phyloP scores from a whole-genome alignment of 75 land plant species.

The Picea glauca region DNA sequence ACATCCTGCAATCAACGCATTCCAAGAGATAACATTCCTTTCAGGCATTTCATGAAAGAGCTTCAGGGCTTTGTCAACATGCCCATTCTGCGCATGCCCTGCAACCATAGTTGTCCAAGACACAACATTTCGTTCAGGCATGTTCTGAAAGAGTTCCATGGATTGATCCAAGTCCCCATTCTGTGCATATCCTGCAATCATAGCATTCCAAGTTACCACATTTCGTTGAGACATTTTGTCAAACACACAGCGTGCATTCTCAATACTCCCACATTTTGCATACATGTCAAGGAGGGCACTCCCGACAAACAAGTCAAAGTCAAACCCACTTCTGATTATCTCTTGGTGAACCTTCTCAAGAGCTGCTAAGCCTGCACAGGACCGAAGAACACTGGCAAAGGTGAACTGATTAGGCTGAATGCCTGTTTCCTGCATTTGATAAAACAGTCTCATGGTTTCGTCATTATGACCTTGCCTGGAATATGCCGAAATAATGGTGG shows the following conservation, averaged over 20 bases:
- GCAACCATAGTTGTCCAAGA: conserved; percentile 7
- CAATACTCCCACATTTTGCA: neutral
- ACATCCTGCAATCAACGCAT: conserved; percentile 32
- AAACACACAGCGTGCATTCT: neutral
- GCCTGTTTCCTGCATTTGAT: conserved; percentile 16
- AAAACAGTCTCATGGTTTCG: conserved; percentile 22
- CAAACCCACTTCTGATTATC: conserved; percentile 16
- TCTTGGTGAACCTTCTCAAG: conserved; percentile 18
- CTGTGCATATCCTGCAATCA: conserved; percentile 1
- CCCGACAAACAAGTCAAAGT: conserved; percentile 13
- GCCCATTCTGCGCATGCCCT: neutral
- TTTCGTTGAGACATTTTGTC: neutral
- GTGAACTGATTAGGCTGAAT: conserved; percentile 14
- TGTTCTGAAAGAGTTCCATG: neutral
- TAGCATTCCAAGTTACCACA: conserved; percentile 1
- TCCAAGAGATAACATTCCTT: conserved; percentile 53
- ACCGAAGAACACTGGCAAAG: conserved; percentile 16
- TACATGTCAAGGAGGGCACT: conserved; percentile 17
- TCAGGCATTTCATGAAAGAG: conserved; percentile 47
- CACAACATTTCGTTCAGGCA: conserved; percentile 1
- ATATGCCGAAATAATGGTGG: conserved; percentile 36
- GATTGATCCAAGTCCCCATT: neutral
- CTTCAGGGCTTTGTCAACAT: conserved; percentile 19
- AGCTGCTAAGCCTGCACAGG: conserved; percentile 12
- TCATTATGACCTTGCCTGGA: conserved; percentile 11